Conservation (phyloP, 2,329 filamentous ascomycete species). For the Hypoxylon sp. region DNA sequence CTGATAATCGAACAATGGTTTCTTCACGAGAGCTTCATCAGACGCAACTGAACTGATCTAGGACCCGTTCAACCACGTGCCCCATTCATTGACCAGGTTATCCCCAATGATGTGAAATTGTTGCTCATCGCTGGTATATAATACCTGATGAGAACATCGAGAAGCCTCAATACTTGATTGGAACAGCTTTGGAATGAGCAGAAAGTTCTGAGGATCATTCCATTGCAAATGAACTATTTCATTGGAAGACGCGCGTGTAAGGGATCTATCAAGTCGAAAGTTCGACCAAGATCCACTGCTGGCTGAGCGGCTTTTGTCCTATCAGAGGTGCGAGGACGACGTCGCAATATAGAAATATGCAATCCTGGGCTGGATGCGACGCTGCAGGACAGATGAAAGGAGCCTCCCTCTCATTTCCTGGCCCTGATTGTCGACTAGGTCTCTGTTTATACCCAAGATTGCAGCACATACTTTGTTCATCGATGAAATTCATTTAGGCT, state of each 20-base stretch:
- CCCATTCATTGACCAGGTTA: background rate
- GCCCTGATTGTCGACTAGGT: conserved; percentile 10
- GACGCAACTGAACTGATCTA: background rate
- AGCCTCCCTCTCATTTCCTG: conserved; percentile 40
- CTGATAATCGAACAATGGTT: background rate
- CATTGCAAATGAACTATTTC: conserved; percentile 16
- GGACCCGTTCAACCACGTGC: background rate
- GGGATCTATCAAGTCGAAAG: conserved; percentile 23
- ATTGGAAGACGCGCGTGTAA: conserved; percentile 25
- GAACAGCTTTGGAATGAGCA: conserved; percentile 22
- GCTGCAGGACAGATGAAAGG: conserved; percentile 36
- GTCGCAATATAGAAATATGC: conserved; percentile 32
- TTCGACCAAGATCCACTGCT: conserved; percentile 31
- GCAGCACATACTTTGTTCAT: conserved; percentile 13
- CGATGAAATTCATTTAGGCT: conserved; percentile 5
- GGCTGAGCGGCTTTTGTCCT: conserved; percentile 27
- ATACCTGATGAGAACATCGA: conserved; percentile 7
- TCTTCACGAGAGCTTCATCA: conserved; percentile 3
- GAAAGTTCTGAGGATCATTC: conserved; percentile 21
- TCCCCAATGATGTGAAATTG: background rate
- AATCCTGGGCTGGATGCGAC: conserved; percentile 19
- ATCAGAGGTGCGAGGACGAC: conserved; percentile 29
- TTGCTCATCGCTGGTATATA: conserved; percentile 6
- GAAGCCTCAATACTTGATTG: conserved; percentile 17
- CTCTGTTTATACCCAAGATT: conserved; percentile 6